Evolutionary conservation across 495 filamentous ascomycete genomes (phyloP).

Genomic region (Penicillium soppii): DNA sequence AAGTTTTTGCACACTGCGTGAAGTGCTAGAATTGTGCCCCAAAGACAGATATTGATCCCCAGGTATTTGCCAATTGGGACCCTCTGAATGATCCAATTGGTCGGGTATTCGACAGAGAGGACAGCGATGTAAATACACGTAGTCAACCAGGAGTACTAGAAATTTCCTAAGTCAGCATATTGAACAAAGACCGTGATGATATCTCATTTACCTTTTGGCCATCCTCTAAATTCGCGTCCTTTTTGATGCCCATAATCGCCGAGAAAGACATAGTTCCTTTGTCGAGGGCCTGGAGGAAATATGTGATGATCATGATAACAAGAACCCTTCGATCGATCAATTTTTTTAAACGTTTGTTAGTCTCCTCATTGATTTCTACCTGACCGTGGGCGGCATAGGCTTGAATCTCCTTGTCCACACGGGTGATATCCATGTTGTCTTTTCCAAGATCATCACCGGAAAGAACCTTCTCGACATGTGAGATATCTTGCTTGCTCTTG

Average conservation of each 20-base stretch:
- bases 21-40: constrained; percentile 57
- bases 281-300: constrained; percentile 72
- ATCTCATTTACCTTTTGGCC: constrained; percentile 44
- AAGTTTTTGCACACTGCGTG: constrained; percentile 61
- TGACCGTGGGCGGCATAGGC: constrained; percentile 54
- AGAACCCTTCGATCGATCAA: constrained; percentile 58
- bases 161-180: constrained; percentile 1
- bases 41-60: constrained; percentile 59
- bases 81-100: constrained; percentile 57
- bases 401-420: constrained; percentile 63
- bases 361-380: constrained; percentile 53
- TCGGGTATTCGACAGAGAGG: constrained; percentile 55
- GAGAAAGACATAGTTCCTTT: constrained; percentile 70
- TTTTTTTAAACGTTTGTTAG: constrained; percentile 48
- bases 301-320: constrained; percentile 50
- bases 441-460: constrained; percentile 44
- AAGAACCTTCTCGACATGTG: constrained; percentile 49
- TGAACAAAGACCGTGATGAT: neutral
- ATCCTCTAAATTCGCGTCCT: constrained; percentile 49
- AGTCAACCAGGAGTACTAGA: constrained; percentile 52
- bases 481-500: constrained; percentile 37
- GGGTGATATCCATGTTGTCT: constrained; percentile 49
- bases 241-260: constrained; percentile 65
- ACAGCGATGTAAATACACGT: constrained; percentile 57
- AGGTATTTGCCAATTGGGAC: constrained; percentile 64